Evolutionary conservation across 2,329 filamentous ascomycete species (phyloP).

Genomic region (Kalaharituber pfeilii): DNA sequence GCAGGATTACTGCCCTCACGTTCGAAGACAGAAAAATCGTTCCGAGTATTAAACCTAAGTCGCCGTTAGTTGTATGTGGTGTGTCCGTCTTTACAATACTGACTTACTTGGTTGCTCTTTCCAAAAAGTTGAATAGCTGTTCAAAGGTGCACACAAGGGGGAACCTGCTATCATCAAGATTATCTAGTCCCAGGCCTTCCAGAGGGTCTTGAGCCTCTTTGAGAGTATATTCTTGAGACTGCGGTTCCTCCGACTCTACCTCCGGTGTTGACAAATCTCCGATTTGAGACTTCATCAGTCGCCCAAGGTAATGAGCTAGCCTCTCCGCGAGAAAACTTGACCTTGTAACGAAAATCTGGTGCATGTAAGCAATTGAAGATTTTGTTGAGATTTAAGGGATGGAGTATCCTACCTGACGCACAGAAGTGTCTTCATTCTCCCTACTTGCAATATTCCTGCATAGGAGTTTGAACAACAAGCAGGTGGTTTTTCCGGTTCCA

Average conservation of each 20-base stretch:
- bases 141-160: conserved; percentile 23
- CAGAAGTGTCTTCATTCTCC: background rate
- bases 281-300: conserved; percentile 17
- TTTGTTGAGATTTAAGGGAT: too few relatives aligned
- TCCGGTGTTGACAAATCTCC: background rate
- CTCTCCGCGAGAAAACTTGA: conserved; percentile 21
- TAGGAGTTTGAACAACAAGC: conserved; percentile 24
- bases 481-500: conserved; percentile 26
- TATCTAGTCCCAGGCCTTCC: background rate
- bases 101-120: background rate
- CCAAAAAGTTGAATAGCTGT: conserved; percentile 16
- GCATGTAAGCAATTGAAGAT: too few relatives aligned
- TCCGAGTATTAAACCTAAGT: background rate
- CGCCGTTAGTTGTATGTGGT: background rate
- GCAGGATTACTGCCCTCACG: background rate
- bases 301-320: conserved; percentile 16
- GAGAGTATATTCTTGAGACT: background rate
- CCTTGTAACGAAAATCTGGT: conserved; percentile 22
- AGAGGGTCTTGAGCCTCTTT: background rate
- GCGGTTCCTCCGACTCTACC: background rate
- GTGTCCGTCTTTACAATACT: background rate
- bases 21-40: too few relatives aligned
- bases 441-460: conserved; percentile 16
- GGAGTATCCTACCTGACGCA: background rate
- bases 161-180: conserved; percentile 10